phyloP scores from a whole-genome alignment of 169 alveolate species.

The Plasmodium billcollinsi region DNA sequence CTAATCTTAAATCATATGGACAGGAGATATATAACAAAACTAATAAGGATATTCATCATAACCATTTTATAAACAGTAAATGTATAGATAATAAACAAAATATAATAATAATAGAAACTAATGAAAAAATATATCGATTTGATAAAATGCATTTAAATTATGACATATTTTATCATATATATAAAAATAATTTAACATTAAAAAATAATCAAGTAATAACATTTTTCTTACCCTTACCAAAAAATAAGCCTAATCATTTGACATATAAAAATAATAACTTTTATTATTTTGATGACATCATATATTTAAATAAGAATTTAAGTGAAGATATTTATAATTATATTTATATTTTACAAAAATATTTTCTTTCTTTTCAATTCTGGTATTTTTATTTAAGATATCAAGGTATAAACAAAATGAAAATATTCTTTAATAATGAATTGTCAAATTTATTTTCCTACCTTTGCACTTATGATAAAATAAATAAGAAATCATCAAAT shows the following conservation, averaged over 20 bases:
- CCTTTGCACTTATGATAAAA: neutral
- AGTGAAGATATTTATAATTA: constrained; percentile 60
- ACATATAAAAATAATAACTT: constrained; percentile 28
- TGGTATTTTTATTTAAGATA: constrained; percentile 44
- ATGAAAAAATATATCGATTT: constrained; percentile 23
- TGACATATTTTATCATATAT: constrained; percentile 31
- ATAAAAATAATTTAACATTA: constrained; percentile 31
- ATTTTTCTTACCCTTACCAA: constrained; percentile 54
- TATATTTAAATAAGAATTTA: constrained; percentile 11
- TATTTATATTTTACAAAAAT: constrained; percentile 51
- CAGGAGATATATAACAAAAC: too few species aligned
- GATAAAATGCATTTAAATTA: constrained; percentile 22
- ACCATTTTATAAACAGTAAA: neutral
- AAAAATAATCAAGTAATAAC: constrained; percentile 37
- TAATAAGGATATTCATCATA: too few species aligned
- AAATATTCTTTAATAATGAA: constrained; percentile 22
- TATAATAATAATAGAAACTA: constrained; percentile 19
- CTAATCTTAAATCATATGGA: too few species aligned
- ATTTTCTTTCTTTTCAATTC: constrained; percentile 43
- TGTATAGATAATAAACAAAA: constrained; percentile 31
- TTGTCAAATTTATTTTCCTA: constrained; percentile 16
- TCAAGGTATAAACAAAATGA: constrained; percentile 49
- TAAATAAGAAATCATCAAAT: neutral
- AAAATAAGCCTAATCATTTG: constrained; percentile 33
- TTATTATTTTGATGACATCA: constrained; percentile 39